Percentiles rank a stretch among this genome's conserved stretches.
Conservation (phyloP, 108 stramenopile genomes). For the Ochromonas danica region DNA sequence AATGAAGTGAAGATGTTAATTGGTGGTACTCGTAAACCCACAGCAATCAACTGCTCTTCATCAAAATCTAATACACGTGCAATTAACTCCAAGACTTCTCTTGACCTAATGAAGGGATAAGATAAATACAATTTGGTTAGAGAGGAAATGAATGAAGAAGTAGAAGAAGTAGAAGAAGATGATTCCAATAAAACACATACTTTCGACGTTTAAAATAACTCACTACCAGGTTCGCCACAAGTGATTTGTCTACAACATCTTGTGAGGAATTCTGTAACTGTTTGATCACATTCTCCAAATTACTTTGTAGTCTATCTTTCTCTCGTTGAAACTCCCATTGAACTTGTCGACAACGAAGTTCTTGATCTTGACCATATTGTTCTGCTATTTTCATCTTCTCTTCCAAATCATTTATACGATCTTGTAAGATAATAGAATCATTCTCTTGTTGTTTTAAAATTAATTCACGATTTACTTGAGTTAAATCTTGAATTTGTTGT, state of each 20-base stretch:
- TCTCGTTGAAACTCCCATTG: neutral
- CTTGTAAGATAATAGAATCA: neutral
- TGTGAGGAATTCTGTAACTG: conserved; percentile 16
- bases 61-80: conserved; percentile 3
- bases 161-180: no score
- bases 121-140: no score
- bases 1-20: neutral
- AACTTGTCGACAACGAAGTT: conserved; percentile 1
- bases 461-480: neutral
- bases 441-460: neutral
- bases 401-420: neutral
- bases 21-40: conserved; percentile 11
- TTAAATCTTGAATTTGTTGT: conserved; percentile 16
- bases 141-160: no score
- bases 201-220: conserved; percentile 19
- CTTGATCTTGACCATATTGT: neutral
- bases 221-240: conserved; percentile 10
- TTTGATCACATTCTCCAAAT: neutral
- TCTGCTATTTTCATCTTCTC: neutral
- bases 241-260: neutral
- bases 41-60: conserved; percentile 1
- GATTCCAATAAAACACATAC: neutral
- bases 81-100: conserved; percentile 27
- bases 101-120: conserved; percentile 8
- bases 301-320: conserved; percentile 14